These are phyloP conservation scores for Dactylonectria macrodidyma DNA, from an alignment of 2,329 filamentous ascomycete genomes.

Conservation along the genomic window DNA sequence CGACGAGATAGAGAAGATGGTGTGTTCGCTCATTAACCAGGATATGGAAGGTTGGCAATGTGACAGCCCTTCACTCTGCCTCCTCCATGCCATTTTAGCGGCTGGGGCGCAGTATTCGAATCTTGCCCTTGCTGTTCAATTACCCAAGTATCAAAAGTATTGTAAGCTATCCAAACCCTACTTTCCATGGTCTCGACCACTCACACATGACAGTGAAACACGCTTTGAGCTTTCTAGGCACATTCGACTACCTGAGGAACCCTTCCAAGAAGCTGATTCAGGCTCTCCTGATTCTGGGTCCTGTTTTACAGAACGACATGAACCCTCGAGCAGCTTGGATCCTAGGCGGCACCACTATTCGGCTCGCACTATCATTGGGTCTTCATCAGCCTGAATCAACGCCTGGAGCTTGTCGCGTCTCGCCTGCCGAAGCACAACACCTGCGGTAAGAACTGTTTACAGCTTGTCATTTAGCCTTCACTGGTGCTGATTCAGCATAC, in stretches of 20 bases:
- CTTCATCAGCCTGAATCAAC: constrained; percentile 25
- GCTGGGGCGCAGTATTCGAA: constrained; percentile 41
- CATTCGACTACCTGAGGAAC: constrained; percentile 29
- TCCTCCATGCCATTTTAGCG: constrained; percentile 41
- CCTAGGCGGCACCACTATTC: constrained; percentile 35
- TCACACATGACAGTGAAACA: constrained; percentile 22
- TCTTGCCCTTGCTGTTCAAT: neutral
- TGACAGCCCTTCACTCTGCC: constrained; percentile 22
- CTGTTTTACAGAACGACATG: constrained; percentile 40
- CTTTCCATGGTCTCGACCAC: too few species aligned
- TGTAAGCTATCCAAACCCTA: too few species aligned
- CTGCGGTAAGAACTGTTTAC: constrained; percentile 20
- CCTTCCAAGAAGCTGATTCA: constrained; percentile 34
- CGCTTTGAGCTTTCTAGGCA: constrained; percentile 24
- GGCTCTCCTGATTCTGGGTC: constrained; percentile 37
- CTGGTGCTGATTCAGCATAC: constrained; percentile 5
- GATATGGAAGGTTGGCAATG: neutral
- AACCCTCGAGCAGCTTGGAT: constrained; percentile 40
- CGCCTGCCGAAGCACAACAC: constrained; percentile 16
- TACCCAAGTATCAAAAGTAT: neutral
- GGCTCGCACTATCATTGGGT: constrained; percentile 33
- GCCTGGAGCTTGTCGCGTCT: neutral
- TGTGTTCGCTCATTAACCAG: constrained; percentile 32
- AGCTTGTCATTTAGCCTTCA: rapidly evolving
- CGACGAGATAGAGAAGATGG: constrained; percentile 22